Evolutionary conservation across 208 protist species (phyloP), one percentile per base, ranked within the genome.

Genomic region (Leptomonas pyrrhocoris): DNA sequence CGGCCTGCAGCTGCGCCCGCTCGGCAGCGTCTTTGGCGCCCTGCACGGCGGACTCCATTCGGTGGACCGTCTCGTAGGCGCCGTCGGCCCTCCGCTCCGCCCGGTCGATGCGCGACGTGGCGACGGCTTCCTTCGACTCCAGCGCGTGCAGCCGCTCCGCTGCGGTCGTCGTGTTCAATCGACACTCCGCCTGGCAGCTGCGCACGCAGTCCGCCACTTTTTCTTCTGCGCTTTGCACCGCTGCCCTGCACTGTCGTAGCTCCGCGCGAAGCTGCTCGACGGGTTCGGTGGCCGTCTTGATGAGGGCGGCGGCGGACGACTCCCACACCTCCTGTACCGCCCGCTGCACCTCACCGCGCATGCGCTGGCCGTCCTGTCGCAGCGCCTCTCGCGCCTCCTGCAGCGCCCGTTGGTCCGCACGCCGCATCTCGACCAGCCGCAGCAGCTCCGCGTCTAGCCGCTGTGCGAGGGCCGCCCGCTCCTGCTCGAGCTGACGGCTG

Each of bases 391-490:
- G 66, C 8, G 84, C 67, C 31, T 63, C 60, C 58, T 80, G 73
- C 49, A 89, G 68, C 56, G 76, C 82, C 19, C 81, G 79, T 43
- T 92, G 75, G 36, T 89, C 88, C 21, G 90, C 85, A 16, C 77
- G 71, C 8, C 83, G 83, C 83, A 92, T 88, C 55, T 92, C 88
- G 0, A 81, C 82, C 25, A 84, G 84, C 9, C 86, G 88, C 56
- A 90, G 53, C 40, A 93, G 64, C 73, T 92, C 90, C 21, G 64
- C 43, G 61, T 96, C 90, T 0, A 96, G 85, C 3, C 88, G 85
- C 53, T 84, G 79, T 16, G 74, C 61, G 9, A 93, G 80, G 5
- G 80, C 50, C 0, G 77, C 74, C 2, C 81, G 68, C 61, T 94
- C 90, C 19, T 73, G 78, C 73, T 96, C 90, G 9, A 91, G 49